A percentile compares a stretch with the other conserved stretches of the same genome.
Conservation (phyloP, 1,284 basidiomycete genomes). For the Exsudoporus floridanus region DNA sequence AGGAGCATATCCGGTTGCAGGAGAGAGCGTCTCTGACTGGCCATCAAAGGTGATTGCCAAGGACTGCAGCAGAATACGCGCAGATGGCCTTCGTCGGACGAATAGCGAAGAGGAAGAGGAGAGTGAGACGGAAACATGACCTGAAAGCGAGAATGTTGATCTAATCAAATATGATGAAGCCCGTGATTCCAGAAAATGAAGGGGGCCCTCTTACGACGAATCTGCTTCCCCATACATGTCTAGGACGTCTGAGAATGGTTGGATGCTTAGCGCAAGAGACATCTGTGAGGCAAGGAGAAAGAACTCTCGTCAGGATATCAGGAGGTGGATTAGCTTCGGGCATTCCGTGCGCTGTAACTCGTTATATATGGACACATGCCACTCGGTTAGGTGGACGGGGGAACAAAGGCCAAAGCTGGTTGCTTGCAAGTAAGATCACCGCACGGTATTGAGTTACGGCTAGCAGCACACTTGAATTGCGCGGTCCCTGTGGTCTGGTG, state of each 20-base stretch:
- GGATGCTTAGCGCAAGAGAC: conserved; percentile 62
- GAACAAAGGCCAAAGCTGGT: conserved; percentile 33
- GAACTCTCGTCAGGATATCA: conserved; percentile 13
- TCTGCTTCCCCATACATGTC: conserved; percentile 71
- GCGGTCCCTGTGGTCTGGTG: neutral
- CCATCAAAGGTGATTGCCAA: conserved; percentile 74
- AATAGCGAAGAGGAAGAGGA: conserved; percentile 51
- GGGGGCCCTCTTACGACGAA: conserved; percentile 49
- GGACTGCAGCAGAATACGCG: conserved; percentile 60
- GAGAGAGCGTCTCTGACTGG: conserved; percentile 63
- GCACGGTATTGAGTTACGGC: conserved; percentile 6
- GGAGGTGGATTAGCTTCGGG: conserved; percentile 1
- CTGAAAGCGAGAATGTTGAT: conserved; percentile 74
- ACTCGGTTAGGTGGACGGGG: conserved; percentile 29
- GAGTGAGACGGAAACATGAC: conserved; percentile 62
- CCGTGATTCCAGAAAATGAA: neutral
- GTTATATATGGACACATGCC: conserved; percentile 31
- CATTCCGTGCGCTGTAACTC: neutral
- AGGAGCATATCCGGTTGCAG: conserved; percentile 58
- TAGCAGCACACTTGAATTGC: neutral
- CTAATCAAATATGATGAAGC: conserved; percentile 37
- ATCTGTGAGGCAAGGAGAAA: conserved; percentile 39
- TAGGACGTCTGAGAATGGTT: conserved; percentile 52
- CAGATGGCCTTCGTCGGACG: conserved; percentile 43
- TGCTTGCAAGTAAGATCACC: neutral